phyloP scores from a whole-genome alignment of 768 basidiomycete genomes.

The Kwoniella europaea region DNA sequence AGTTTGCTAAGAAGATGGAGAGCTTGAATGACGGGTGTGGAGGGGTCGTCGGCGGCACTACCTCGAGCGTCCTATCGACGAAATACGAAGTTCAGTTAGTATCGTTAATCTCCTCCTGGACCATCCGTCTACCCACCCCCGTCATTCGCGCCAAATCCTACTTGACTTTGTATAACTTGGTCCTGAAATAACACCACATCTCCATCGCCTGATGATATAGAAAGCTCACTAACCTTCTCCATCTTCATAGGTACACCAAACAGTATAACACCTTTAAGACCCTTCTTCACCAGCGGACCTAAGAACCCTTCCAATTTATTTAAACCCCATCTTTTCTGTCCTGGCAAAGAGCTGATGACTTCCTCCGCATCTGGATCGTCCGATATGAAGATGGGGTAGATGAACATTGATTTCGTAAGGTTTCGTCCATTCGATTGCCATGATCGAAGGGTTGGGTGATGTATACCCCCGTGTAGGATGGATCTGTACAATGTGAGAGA shows the following conservation, averaged over 20 bases:
- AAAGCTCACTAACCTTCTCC: constrained; percentile 42
- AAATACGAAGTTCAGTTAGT: not conserved
- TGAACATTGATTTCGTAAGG: constrained; percentile 73
- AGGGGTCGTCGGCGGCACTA: constrained; percentile 83
- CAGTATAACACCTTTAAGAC: constrained; percentile 86
- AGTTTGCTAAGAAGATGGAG: constrained; percentile 74
- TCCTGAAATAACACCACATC: not conserved
- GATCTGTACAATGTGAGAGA: constrained; percentile 44
- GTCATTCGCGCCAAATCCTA: too few relatives aligned
- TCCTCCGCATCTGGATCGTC: constrained; percentile 87
- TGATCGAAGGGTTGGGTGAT: constrained; percentile 83
- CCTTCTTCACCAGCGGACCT: constrained; percentile 83
- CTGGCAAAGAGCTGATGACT: constrained; percentile 76
- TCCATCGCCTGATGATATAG: not conserved
- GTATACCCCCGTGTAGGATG: constrained; percentile 78
- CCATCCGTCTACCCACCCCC: not conserved
- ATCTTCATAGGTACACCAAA: constrained; percentile 63
- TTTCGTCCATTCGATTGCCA: constrained; percentile 77
- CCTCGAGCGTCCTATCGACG: constrained; percentile 73
- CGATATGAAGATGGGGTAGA: constrained; percentile 98
- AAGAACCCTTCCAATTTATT: constrained; percentile 87
- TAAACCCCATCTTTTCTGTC: constrained; percentile 93
- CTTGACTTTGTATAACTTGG: too few relatives aligned
- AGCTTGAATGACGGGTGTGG: constrained; percentile 93
- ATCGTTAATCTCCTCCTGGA: not conserved